These are phyloP conservation scores for Claviceps spartinae DNA, from an alignment of 2,329 filamentous ascomycete genomes.

Conservation along the genomic window DNA sequence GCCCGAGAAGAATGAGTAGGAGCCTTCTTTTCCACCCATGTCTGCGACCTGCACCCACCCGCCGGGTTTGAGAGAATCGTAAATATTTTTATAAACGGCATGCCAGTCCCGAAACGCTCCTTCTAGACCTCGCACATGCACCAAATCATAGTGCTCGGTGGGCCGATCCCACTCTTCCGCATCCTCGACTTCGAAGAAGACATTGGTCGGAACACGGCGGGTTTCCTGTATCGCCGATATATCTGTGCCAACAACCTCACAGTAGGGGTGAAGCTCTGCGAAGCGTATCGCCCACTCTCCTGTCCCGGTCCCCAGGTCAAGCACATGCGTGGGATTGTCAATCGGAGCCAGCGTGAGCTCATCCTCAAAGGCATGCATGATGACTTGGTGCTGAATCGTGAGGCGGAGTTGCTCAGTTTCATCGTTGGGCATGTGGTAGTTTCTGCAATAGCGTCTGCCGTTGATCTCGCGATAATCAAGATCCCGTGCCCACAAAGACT, in stretches of 20 bases:
- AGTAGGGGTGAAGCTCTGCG: slow-evolving; percentile 37
- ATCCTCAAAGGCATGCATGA: slow-evolving; percentile 35
- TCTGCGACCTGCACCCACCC: slow-evolving; percentile 45
- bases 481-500: slow-evolving; percentile 35
- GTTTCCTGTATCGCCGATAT: slow-evolving; percentile 43
- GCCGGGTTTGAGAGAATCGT: slow-evolving; percentile 39
- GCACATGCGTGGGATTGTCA: slow-evolving; percentile 26
- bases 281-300: slow-evolving; percentile 39
- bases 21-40: slow-evolving; percentile 32
- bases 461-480: slow-evolving; percentile 47
- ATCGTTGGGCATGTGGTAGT: slow-evolving; percentile 55
- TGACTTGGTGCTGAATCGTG: slow-evolving; percentile 49
- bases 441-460: slow-evolving; percentile 47
- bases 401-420: slow-evolving; percentile 50
- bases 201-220: slow-evolving; percentile 41
- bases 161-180: slow-evolving; percentile 46
- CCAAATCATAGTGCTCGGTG: slow-evolving; percentile 37
- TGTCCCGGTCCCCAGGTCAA: slow-evolving; percentile 47
- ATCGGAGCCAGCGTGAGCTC: slow-evolving; percentile 31
- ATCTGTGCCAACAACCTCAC: slow-evolving; percentile 45
- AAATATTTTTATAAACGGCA: slow-evolving; percentile 38
- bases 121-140: slow-evolving; percentile 42
- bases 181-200: slow-evolving; percentile 47
- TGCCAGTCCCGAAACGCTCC: slow-evolving; percentile 44
- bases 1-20: slow-evolving; percentile 16